A percentile compares a stretch with the other conserved stretches of the same genome.
Conservation (phyloP, 169 alveolate genomes). For the Plasmodium coatneyi region DNA sequence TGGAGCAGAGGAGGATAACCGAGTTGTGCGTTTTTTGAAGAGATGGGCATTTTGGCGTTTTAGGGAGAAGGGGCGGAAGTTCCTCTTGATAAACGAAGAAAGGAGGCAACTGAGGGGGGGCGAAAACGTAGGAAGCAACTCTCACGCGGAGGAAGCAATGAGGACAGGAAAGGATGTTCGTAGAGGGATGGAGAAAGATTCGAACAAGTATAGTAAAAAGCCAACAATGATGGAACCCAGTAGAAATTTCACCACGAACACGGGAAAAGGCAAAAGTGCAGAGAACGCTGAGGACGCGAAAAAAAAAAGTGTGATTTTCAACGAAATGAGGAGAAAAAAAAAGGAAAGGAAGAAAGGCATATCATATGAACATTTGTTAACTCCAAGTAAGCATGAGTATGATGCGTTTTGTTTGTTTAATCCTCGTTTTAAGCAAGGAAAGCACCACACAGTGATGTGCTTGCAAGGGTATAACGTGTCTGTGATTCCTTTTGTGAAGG, state of each 20-base stretch:
- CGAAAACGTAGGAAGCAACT: neutral
- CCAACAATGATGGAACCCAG: neutral
- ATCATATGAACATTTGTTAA: conserved; percentile 74
- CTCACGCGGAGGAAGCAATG: neutral
- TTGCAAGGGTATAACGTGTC: conserved; percentile 71
- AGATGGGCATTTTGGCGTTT: neutral
- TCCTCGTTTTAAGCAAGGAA: conserved; percentile 76
- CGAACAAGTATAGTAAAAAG: neutral
- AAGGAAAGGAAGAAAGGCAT: conserved; percentile 69
- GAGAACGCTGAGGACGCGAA: neutral
- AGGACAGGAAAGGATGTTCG: neutral
- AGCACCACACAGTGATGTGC: conserved; percentile 69
- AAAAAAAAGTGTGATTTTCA: neutral
- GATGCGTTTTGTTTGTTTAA: conserved; percentile 75
- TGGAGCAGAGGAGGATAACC: neutral
- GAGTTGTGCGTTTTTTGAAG: neutral
- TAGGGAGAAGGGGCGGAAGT: neutral
- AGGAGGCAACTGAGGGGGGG: neutral
- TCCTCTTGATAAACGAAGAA: neutral
- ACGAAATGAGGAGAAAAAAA: conserved; percentile 3
- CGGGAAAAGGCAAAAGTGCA: neutral
- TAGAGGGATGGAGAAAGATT: neutral
- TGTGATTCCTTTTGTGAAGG: conserved; percentile 72
- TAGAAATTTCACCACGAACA: neutral
- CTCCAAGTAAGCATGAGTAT: conserved; percentile 59